phyloP scores from a whole-genome alignment of 371 early-diverging fungal species.

The Mucor sp. region DNA sequence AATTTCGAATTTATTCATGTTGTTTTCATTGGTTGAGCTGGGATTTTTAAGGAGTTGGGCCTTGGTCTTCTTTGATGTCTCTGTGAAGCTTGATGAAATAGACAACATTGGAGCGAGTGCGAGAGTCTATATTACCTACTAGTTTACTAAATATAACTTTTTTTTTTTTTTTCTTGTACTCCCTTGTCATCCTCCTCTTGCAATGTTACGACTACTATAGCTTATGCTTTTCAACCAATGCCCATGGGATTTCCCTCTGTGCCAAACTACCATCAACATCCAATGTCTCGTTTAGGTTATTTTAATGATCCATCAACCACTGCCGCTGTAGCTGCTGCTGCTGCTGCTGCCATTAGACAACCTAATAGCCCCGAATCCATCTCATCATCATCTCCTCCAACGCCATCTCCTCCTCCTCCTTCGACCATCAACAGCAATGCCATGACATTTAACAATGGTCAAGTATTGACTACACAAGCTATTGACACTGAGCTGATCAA shows the following conservation, averaged over 20 bases:
- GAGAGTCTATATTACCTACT: neutral
- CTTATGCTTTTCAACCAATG: constrained; percentile 43
- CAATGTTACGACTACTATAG: constrained; percentile 19
- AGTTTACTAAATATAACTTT: constrained; percentile 1
- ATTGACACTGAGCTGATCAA: constrained; percentile 8
- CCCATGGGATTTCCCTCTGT: constrained; percentile 34
- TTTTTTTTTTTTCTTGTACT: neutral
- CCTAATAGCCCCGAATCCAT: constrained; percentile 45
- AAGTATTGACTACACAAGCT: neutral
- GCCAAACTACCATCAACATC: constrained; percentile 16
- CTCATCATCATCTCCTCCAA: constrained; percentile 35
- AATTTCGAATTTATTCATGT: constrained; percentile 6
- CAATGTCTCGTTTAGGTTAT: constrained; percentile 31
- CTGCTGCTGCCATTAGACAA: constrained; percentile 3
- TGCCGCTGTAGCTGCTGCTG: neutral
- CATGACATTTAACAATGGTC: neutral
- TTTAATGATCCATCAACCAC: constrained; percentile 19
- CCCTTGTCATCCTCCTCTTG: neutral
- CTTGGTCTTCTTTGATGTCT: neutral
- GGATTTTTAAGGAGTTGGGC: constrained; percentile 7
- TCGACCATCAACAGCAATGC: constrained; percentile 4
- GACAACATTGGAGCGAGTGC: neutral
- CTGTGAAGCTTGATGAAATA: neutral
- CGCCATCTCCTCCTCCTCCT: constrained; percentile 21
- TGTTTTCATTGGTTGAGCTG: constrained; percentile 13